phyloP scores from a whole-genome alignment of 371 early-diverging fungal genomes.

The Lichtheimia hyalospora region DNA sequence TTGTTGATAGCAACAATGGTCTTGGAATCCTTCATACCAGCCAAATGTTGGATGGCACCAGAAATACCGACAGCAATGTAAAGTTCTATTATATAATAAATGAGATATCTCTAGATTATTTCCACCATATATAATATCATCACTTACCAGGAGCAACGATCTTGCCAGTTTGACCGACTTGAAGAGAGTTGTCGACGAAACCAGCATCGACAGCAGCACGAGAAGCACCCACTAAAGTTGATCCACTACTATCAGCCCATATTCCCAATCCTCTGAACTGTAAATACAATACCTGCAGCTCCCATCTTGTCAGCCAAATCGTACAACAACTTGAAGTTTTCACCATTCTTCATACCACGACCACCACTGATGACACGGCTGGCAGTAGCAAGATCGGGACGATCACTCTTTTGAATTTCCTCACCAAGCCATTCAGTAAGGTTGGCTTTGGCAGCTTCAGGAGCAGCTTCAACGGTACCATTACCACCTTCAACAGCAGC shows the following conservation, averaged over 20 bases:
- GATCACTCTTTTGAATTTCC: conserved; percentile 91
- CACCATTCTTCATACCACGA: conserved; percentile 95
- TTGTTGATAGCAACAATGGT: conserved; percentile 98
- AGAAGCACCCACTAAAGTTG: conserved; percentile 90
- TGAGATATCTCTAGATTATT: background rate
- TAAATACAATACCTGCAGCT: conserved; percentile 75
- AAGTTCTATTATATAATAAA: conserved; percentile 51
- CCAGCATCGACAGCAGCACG: conserved; percentile 98
- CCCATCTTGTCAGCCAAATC: conserved; percentile 94
- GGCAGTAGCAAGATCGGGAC: conserved; percentile 91
- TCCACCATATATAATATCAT: background rate
- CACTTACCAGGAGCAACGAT: conserved; percentile 88
- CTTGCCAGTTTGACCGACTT: conserved; percentile 98
- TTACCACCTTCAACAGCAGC: conserved; percentile 57
- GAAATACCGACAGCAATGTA: conserved; percentile 96
- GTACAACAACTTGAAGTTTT: conserved; percentile 93
- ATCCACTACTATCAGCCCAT: background rate
- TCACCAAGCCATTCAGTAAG: conserved; percentile 86
- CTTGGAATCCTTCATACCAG: conserved; percentile 99
- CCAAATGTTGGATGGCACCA: conserved; percentile 97
- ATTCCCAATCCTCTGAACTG: background rate
- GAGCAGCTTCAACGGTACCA: conserved; percentile 65
- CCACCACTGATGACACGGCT: conserved; percentile 94
- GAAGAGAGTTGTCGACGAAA: conserved; percentile 93
- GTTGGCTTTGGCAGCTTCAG: conserved; percentile 59